Evolutionary conservation across 805 yeast genomes (phyloP).

Genomic region (Pichia scutulata): DNA sequence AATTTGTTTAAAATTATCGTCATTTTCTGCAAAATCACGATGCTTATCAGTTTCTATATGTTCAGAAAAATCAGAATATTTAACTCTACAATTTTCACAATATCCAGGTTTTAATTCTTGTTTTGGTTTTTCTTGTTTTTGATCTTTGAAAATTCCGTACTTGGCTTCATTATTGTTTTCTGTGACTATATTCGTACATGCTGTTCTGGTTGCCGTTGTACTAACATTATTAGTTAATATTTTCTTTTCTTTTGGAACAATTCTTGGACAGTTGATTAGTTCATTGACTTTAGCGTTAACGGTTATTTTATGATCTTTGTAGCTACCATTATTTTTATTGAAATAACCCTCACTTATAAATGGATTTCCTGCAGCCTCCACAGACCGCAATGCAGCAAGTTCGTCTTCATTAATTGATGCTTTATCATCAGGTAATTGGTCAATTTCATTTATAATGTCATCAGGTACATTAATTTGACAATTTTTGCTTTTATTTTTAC

Average conservation of each 20-base stretch:
- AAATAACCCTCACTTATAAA: constrained; percentile 1
- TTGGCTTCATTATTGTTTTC: not conserved
- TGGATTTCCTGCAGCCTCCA: constrained; percentile 8
- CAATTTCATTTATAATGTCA: not conserved
- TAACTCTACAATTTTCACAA: constrained; percentile 88
- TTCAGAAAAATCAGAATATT: constrained; percentile 70
- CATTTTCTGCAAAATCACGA: constrained; percentile 66
- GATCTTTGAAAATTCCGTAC: constrained; percentile 5
- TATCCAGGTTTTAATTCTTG: constrained; percentile 51
- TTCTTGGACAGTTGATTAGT: not conserved
- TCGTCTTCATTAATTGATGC: constrained; percentile 6
- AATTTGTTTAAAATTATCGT: constrained; percentile 64
- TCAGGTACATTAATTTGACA: not conserved
- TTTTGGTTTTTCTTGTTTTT: constrained; percentile 15
- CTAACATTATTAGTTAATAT: not conserved
- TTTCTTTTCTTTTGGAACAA: not conserved
- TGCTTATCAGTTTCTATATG: constrained; percentile 69
- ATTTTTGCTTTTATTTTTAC: not conserved
- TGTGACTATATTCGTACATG: constrained; percentile 2
- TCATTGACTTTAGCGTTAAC: not conserved
- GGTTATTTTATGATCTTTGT: not conserved
- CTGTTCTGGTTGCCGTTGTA: constrained; percentile 3
- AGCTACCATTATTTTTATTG: not conserved
- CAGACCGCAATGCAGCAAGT: constrained; percentile 10
- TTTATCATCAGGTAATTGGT: not conserved